Evolutionary conservation across 169 alveolate genomes (phyloP), one percentile per base, ranked within the genome.

Genomic region (Toxoplasma gondii): DNA sequence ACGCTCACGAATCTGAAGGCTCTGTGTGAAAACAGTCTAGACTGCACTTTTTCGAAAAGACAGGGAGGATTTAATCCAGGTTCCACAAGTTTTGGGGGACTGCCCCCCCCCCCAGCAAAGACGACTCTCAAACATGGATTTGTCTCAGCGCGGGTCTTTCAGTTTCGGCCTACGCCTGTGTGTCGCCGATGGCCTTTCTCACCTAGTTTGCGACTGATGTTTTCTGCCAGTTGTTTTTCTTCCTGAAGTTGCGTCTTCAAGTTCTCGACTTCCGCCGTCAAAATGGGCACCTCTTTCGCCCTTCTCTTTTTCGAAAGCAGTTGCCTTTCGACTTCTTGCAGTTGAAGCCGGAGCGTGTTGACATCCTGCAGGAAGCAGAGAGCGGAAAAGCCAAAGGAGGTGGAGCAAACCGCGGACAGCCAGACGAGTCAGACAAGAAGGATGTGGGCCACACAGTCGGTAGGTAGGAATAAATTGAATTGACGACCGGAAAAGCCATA

Each of bases 171-270:
- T 19, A 19, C 74, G 74, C 74, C 74, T 64, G 74, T 19, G 29
- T 27, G 34, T 7, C 58, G 4, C 12, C 58, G 4, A 12, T 49
- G 12, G 58, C 58, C 86, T 7, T 4, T 17, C 86, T 78, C 41
- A 82, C 90, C 90, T 24, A 82, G 90, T 49, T 41, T 39, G 34
- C 31, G 24, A 36, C 90, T 82, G 58, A 82, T 82, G 67, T 38
- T 39, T 31, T 82, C 90, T 29, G 38, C 90, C n/a, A 38, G 67
- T 31, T 4, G 27, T 17, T 43, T 38, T 36, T 82, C 90, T 41
- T 43, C 41, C 43, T 39, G 41, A 16, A 82, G 90, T 31, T 82
- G 69, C 24, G 38, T 82, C 24, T 82, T 39, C 41, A 82, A 49
- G n/a, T 82, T 17, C 39, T 82, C 64, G 34, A 82, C 69, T 10